Conservation (phyloP, 2,329 filamentous ascomycete genomes). For the Exophiala calicioides region DNA sequence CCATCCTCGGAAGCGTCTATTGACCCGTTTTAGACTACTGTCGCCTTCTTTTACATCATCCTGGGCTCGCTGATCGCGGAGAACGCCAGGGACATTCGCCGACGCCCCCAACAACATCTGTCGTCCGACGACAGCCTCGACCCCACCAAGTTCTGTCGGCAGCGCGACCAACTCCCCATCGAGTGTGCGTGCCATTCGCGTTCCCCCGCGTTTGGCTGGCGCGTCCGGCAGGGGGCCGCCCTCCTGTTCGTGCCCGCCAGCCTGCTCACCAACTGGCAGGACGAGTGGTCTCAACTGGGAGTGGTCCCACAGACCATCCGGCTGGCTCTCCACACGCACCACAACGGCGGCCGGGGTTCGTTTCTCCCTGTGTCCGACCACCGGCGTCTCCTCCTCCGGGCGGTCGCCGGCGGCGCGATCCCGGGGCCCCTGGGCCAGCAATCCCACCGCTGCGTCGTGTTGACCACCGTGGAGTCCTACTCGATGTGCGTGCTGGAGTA, state of each 20-base stretch:
- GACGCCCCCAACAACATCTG: background rate
- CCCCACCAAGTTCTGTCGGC: too few relatives aligned
- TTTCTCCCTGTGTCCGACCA: background rate
- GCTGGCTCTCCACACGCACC: background rate
- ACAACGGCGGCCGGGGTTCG: background rate
- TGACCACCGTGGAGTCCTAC: background rate
- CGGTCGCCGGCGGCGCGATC: background rate
- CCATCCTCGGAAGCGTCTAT: background rate
- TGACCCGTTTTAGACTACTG: background rate
- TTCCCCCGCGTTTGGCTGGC: background rate
- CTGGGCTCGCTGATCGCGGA: background rate
- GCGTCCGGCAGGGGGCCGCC: background rate
- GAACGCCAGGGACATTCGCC: background rate
- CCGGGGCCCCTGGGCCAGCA: background rate
- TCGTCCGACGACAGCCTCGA: too few relatives aligned
- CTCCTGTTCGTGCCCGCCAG: background rate
- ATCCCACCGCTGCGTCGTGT: background rate
- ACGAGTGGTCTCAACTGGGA: background rate
- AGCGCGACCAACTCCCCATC: background rate
- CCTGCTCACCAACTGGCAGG: background rate
- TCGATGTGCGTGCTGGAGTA: background rate
- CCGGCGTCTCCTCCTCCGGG: background rate
- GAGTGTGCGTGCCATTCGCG: background rate
- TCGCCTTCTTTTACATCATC: background rate
- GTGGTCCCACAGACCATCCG: background rate